Evolutionary conservation across 2,329 filamentous ascomycete genomes (phyloP).

Genomic region (Metarhizium guizhouense): DNA sequence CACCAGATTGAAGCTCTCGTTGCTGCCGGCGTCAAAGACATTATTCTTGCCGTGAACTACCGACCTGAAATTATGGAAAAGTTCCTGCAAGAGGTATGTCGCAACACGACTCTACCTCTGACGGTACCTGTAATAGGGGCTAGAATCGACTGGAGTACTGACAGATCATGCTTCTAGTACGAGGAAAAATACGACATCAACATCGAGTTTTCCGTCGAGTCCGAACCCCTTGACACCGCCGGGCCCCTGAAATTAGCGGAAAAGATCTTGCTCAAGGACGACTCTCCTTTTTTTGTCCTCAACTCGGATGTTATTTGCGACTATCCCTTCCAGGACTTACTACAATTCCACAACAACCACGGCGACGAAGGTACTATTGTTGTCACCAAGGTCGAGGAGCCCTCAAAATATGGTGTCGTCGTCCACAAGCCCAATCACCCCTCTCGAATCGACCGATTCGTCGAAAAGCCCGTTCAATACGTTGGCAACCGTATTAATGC

Average conservation of each 20-base stretch:
- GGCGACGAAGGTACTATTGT: conserved; percentile 96
- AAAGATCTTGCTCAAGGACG: conserved; percentile 84
- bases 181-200: conserved; percentile 87
- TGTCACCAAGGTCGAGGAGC: conserved; percentile 98
- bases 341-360: conserved; percentile 85
- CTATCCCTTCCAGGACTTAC: conserved; percentile 85
- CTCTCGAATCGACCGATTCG: conserved; percentile 93
- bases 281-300: conserved; percentile 92
- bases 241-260: conserved; percentile 94
- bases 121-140: neutral
- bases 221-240: conserved; percentile 88
- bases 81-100: conserved; percentile 70
- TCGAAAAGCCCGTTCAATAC: conserved; percentile 98
- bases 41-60: conserved; percentile 98
- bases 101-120: neutral
- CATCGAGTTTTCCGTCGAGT: conserved; percentile 95
- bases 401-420: conserved; percentile 96
- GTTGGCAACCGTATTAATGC: conserved; percentile 98
- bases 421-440: conserved; percentile 92
- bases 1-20: conserved; percentile 96
- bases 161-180: conserved; percentile 45
- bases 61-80: conserved; percentile 96
- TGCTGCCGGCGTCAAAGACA: conserved; percentile 88
- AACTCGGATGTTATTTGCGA: conserved; percentile 99
- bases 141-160: neutral